Evolutionary conservation across 371 early-diverging fungal genomes (phyloP).

Genomic region (Phascolomyces articulosus): DNA sequence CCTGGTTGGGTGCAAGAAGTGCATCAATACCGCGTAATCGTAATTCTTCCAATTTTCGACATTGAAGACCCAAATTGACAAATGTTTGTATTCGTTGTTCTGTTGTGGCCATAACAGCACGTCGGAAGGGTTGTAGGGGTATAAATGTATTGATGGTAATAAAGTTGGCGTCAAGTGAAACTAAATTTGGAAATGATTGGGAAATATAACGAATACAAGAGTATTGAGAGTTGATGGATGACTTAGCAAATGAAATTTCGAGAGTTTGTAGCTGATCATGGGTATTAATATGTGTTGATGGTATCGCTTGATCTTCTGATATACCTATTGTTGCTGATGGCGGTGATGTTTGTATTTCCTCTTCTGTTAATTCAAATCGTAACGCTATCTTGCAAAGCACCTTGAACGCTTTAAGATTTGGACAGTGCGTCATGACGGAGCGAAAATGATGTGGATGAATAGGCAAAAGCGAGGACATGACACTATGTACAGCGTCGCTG

Average conservation of each 20-base stretch:
- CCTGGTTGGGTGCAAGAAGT: neutral
- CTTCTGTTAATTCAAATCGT: neutral
- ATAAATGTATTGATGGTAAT: slow-evolving; percentile 1
- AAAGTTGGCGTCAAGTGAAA: neutral
- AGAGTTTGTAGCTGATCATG: neutral
- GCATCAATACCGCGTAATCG: slow-evolving; percentile 1
- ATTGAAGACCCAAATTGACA: neutral
- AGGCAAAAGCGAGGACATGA: neutral
- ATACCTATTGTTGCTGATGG: neutral
- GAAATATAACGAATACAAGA: neutral
- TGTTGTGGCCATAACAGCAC: neutral
- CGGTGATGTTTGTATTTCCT: no score
- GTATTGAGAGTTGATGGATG: neutral
- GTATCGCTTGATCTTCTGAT: neutral
- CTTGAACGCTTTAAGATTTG: neutral
- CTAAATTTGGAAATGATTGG: neutral
- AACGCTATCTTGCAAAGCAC: neutral
- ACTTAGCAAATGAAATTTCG: neutral
- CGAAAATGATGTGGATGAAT: neutral
- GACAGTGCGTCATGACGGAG: neutral
- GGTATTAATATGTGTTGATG: neutral
- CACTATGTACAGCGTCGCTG: neutral
- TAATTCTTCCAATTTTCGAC: neutral
- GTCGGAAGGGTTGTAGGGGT: neutral
- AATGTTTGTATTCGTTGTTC: neutral